Base-by-base conservation (phyloP, 2,329 filamentous ascomycete genomes). In the Paracoccidioides lutzii region DNA sequence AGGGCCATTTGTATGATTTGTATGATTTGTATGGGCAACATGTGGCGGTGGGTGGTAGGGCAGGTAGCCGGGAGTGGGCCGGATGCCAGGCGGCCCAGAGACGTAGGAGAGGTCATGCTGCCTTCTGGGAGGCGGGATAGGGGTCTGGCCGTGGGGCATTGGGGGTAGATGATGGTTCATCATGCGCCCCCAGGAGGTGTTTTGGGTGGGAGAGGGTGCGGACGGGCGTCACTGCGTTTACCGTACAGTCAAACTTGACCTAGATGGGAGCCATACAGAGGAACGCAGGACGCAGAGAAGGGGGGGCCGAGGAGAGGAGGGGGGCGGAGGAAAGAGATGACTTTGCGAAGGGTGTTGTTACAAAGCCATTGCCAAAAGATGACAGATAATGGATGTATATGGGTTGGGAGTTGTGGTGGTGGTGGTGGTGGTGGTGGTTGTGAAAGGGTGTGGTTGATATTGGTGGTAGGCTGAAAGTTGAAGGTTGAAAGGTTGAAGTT, bases 21-120 rank as follows among this genome's bases (percentile, higher is more conserved):
- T 22, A 22, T 22, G 22, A 22, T 22, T 22, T 22, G 22, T 22
- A 22, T 22, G 22, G 22, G 22, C 22, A 22, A 71, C 82, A 77
- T 59, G 83, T 72, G 56, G 81, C 76, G 56, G 81, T 76, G 54
- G 79, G 75, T 67, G 76, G 62, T 74, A 71, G 62, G 70, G 64
- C 75, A 81, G 82, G 64, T 85, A 81, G 51, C 73, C 81, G 57
- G 80, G 81, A 59, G 79, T 78, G 56, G 80, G 76, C 57, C 73
- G 73, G 69, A 83, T 77, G 61, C 77, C 79, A 37, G 77, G 74
- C 52, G 70, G 72, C 6, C 66, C 69, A 10, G 69, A 63, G 22
- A 69, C 65, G 61, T 76, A 76, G 37, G 72, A 63, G 55, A 73
- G 66, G 52, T 76, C 73, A 62, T 74, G 71, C 61, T 74, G 73